These are phyloP conservation scores for Clarireedia sp. DNA, from an alignment of 2,329 filamentous ascomycete genomes.

Conservation along the genomic window DNA sequence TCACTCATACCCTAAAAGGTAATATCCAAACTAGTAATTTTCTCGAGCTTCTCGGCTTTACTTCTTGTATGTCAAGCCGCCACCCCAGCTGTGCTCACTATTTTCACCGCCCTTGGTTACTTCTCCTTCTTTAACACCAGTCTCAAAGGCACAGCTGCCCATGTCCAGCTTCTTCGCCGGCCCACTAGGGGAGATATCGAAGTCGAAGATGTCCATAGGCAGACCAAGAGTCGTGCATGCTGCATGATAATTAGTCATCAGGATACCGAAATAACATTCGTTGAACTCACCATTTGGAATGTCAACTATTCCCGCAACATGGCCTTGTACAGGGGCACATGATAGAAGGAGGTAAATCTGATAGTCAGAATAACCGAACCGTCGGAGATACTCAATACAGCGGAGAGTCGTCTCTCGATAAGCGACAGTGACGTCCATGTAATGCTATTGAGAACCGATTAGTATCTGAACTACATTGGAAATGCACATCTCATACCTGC, in stretches of 20 bases:
- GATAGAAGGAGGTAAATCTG: conserved; percentile 82
- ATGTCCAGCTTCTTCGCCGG: conserved; percentile 56
- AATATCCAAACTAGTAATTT: no score
- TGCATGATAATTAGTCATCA: conserved; percentile 9
- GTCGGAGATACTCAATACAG: conserved; percentile 69
- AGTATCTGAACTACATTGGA: not conserved
- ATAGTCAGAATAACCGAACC: conserved; percentile 64
- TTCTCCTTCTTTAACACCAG: conserved; percentile 37
- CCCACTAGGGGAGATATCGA: conserved; percentile 68
- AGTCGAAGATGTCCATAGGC: conserved; percentile 92
- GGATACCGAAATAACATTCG: not conserved
- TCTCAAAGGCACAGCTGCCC: conserved; percentile 61
- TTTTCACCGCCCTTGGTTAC: conserved; percentile 39
- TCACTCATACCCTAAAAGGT: no score
- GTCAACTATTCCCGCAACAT: conserved; percentile 83
- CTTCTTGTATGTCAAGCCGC: conserved; percentile 42
- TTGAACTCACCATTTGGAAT: conserved; percentile 56
- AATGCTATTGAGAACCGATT: conserved; percentile 15
- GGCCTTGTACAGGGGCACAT: conserved; percentile 79
- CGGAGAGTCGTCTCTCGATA: conserved; percentile 36
- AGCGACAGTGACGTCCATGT: conserved; percentile 23
- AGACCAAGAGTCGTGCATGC: conserved; percentile 82
- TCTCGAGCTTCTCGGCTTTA: not conserved
- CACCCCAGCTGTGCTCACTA: conserved; percentile 42
- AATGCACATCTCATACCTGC: conserved; percentile 60